Evolutionary conservation across 73 alveolate species (phyloP).

Genomic region (Stentor roeselii): DNA sequence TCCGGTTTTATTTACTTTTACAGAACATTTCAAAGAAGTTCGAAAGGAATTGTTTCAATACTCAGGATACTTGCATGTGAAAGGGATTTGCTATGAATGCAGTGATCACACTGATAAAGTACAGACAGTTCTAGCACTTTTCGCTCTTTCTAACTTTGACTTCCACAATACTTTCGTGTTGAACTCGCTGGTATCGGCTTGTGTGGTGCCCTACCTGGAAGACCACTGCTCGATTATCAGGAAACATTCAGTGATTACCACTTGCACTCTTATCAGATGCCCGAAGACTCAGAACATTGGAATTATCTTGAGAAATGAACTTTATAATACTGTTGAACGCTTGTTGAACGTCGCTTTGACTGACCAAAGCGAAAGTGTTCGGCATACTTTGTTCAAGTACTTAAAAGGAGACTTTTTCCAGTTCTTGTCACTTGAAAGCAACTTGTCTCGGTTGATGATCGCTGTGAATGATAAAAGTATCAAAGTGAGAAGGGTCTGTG

Average conservation of each 20-base stretch:
- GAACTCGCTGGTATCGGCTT: neutral
- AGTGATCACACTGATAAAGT: neutral
- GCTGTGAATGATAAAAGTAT: constrained; percentile 61
- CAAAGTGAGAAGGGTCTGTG: constrained; percentile 55
- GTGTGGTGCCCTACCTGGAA: constrained; percentile 6
- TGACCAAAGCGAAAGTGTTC: constrained; percentile 55
- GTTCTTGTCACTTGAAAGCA: constrained; percentile 43
- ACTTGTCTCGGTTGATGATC: constrained; percentile 49
- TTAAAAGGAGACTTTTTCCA: constrained; percentile 55
- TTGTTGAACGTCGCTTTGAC: constrained; percentile 63
- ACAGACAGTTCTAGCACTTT: neutral
- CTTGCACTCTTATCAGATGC: neutral
- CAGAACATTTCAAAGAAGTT: neutral
- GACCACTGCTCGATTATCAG: neutral
- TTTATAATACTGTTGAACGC: constrained; percentile 49
- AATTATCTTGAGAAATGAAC: constrained; percentile 48
- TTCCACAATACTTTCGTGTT: neutral
- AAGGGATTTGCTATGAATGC: constrained; percentile 1
- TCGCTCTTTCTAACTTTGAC: constrained; percentile 10
- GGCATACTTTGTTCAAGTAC: constrained; percentile 61
- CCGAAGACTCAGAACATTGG: constrained; percentile 37
- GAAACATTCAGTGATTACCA: constrained; percentile 22
- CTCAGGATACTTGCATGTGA: neutral
- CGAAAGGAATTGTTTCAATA: neutral
- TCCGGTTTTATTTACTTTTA: neutral